Base-by-base conservation (phyloP, 2,329 filamentous ascomycete genomes). In the Chaetomiaceae sp. region DNA sequence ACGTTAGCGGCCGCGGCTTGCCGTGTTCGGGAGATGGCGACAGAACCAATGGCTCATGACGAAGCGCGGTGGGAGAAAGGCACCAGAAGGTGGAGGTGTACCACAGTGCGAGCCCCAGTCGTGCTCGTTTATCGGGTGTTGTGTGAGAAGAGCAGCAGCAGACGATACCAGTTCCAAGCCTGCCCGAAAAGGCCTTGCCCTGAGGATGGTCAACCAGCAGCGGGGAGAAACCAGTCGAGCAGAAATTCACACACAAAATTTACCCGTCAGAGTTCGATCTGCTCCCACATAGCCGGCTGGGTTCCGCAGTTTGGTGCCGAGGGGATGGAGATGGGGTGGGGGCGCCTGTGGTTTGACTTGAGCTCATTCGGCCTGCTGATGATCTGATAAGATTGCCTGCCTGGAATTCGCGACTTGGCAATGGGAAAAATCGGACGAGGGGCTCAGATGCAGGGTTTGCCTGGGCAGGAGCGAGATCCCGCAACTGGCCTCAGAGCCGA, bases 371-470 rank as follows among this genome's bases (percentile, higher is more conserved):
- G 20, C 20, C 34, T 19, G 41, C 73, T 73, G 73, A 76, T 76
- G 66, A 77, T 78, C 75, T 73, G 74, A 77, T 77, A 76, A 76
- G 73, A 69, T 69, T 55, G 53, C 34, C 43, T 20, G 16, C 25
- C 37, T 27, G 35, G 30, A 30, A 23, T 13, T 19, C 13, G 12
- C 16, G 21, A 3, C 55, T 60, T 60, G 58, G 57, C 56, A 48
- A 38, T 41, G 45, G 54, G 17, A 50, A 56, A 52, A 52, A 42
- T 56, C 56, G 55, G 50, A 53, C 45, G 48, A 47, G 25, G 20
- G 20, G 44, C 23, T 48, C n/a, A 48, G 12, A 25, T 47, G 51
- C 38, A 38, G 9, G 14, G 10, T 12, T 33, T 33, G 9, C 7
- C 30, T 33, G 30, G 30, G 14, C 30, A 33, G n/a, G n/a, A 33